These are phyloP conservation scores for Astrephomene gubernaculifera DNA, from an alignment of 139 green algal species.

Conservation along the genomic window DNA sequence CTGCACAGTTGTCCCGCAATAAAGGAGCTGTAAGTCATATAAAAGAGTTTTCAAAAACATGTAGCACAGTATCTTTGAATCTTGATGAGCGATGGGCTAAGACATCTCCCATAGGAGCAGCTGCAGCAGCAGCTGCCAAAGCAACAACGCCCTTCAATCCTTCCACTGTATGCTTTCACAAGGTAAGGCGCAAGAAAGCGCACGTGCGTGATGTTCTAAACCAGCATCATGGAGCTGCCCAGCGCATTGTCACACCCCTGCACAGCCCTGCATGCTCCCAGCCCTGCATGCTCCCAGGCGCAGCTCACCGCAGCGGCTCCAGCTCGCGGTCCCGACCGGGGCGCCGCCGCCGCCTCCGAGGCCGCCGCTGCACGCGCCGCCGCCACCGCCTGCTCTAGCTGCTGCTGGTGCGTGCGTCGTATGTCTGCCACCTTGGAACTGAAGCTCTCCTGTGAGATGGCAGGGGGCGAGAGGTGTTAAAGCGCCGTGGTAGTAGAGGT, in stretches of 20 bases:
- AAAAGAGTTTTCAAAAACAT: too few relatives aligned
- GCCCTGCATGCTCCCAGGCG: neutral
- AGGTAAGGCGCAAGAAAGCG: too few relatives aligned
- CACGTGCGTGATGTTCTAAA: too few relatives aligned
- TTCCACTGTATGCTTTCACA: too few relatives aligned
- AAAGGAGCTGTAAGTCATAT: too few relatives aligned
- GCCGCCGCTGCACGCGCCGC: constrained; percentile 29
- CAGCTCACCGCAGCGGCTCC: constrained; percentile 16
- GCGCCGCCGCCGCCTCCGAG: constrained; percentile 1
- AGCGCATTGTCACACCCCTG: neutral
- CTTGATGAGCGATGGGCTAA: too few relatives aligned
- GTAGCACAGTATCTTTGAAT: too few relatives aligned
- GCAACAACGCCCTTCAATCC: too few relatives aligned
- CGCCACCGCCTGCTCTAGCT: constrained; percentile 40
- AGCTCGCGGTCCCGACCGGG: constrained; percentile 2
- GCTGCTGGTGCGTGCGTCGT: constrained; percentile 30
- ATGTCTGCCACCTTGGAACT: constrained; percentile 38
- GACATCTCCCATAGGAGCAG: too few relatives aligned
- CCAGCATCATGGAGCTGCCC: neutral
- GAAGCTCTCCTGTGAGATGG: constrained; percentile 41
- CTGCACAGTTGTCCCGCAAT: too few relatives aligned
- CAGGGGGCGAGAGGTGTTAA: neutral
- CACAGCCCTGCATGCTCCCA: neutral
- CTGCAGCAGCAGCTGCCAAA: too few relatives aligned
- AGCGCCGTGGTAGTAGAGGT: neutral